A percentile compares a stretch with the other conserved stretches of the same genome.
These are phyloP conservation scores for Dryas drummondii DNA, from an alignment of 306 rosid species.

Conservation along the genomic window DNA sequence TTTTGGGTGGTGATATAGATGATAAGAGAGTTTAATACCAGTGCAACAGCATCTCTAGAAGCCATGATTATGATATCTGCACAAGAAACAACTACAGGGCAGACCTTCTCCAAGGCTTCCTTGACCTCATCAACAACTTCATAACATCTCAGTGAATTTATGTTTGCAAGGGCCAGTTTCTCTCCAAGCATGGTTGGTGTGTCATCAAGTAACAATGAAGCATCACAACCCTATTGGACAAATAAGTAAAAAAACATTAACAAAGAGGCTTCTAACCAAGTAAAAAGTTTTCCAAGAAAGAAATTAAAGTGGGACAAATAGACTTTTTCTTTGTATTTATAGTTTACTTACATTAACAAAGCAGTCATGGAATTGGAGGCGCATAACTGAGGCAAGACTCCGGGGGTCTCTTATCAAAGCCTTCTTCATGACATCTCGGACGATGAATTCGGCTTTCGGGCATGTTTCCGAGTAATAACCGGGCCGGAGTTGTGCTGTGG, in stretches of 20 bases:
- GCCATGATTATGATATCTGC: constrained; percentile 90
- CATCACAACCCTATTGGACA: constrained; percentile 79
- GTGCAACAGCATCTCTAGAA: constrained; percentile 76
- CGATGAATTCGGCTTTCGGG: constrained; percentile 62
- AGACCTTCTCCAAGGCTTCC: constrained; percentile 55
- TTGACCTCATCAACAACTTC: constrained; percentile 76
- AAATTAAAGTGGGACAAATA: background rate
- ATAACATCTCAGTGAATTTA: constrained; percentile 74
- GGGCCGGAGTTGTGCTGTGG: constrained; percentile 44
- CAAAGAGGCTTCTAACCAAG: background rate
- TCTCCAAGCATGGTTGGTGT: constrained; percentile 82
- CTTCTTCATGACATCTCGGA: constrained; percentile 58
- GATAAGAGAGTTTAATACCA: constrained; percentile 33
- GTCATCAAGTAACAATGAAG: constrained; percentile 82
- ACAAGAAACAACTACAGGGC: constrained; percentile 83
- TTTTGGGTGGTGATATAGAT: background rate
- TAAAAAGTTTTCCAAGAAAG: background rate
- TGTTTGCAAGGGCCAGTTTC: constrained; percentile 69
- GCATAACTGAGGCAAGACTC: constrained; percentile 88
- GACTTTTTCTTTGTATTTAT: background rate
- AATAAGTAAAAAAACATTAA: background rate
- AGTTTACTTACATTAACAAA: constrained; percentile 56
- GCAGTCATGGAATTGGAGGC: constrained; percentile 93
- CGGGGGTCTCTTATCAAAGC: constrained; percentile 65
- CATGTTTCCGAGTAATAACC: constrained; percentile 57